Evolutionary conservation across 1,284 basidiomycete genomes (phyloP).

Genomic region (Violaceomyces palustris): DNA sequence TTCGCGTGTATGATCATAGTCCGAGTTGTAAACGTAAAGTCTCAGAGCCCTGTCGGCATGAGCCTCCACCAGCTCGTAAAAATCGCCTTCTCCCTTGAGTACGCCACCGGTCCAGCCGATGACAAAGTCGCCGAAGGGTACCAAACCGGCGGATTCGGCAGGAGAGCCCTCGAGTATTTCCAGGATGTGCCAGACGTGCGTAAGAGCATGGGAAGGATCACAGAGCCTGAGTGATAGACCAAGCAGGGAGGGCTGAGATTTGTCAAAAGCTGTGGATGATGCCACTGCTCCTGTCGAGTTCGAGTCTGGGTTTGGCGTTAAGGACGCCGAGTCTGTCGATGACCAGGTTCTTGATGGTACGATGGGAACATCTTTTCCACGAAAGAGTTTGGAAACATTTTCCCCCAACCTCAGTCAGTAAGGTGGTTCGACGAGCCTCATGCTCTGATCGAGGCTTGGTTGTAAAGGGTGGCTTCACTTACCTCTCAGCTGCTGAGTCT

Average conservation of each 20-base stretch:
- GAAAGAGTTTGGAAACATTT: no score
- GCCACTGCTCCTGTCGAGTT: slow-evolving; percentile 33
- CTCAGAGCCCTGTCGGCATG: slow-evolving; percentile 87
- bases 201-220: slow-evolving; percentile 39
- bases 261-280: slow-evolving; percentile 14
- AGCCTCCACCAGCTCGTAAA: slow-evolving; percentile 91
- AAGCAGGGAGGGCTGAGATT: slow-evolving; percentile 65
- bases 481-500: slow-evolving; percentile 78
- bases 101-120: slow-evolving; percentile 93
- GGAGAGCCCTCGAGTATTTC: slow-evolving; percentile 94
- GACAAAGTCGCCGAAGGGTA: slow-evolving; percentile 83
- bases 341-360: slow-evolving; percentile 78
- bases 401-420: no score
- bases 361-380: slow-evolving; percentile 65
- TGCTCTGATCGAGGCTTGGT: neutral
- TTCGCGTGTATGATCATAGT: slow-evolving; percentile 67
- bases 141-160: slow-evolving; percentile 71
- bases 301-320: no score
- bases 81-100: slow-evolving; percentile 77
- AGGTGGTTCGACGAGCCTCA: slow-evolving; percentile 1
- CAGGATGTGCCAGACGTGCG: slow-evolving; percentile 81
- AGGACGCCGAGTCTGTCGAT: slow-evolving; percentile 17
- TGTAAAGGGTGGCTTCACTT: slow-evolving; percentile 50
- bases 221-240: slow-evolving; percentile 89
- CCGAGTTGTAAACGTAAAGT: slow-evolving; percentile 93